These are phyloP conservation scores for Medicago lupulina DNA, from an alignment of 306 rosid genomes.

Conservation along the genomic window DNA sequence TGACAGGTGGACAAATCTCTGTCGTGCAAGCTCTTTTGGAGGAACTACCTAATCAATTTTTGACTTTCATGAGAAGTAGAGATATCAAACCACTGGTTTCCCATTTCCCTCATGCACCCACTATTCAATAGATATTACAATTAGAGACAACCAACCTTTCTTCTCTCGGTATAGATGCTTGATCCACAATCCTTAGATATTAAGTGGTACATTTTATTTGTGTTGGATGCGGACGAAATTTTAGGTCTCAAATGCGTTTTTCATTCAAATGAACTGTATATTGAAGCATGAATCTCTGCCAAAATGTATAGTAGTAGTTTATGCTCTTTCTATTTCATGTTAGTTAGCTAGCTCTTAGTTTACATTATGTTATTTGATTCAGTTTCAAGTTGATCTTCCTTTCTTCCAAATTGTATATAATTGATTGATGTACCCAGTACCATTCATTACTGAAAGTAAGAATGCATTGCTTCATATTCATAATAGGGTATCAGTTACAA, in stretches of 20 bases:
- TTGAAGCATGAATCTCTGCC: neutral
- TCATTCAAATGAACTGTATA: neutral
- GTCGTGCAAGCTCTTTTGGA: constrained; percentile 78
- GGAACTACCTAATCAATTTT: constrained; percentile 82
- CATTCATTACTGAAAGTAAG: too few species aligned
- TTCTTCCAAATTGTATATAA: neutral
- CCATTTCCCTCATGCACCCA: constrained; percentile 12
- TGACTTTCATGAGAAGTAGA: constrained; percentile 70
- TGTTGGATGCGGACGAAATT: neutral
- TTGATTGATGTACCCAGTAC: neutral
- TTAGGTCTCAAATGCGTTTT: neutral
- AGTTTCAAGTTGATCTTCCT: neutral
- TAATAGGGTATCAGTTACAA: too few species aligned
- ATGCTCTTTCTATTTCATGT: neutral
- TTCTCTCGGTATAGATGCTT: neutral
- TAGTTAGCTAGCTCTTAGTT: neutral
- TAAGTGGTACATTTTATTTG: neutral
- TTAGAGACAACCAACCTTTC: neutral
- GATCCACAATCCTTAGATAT: neutral
- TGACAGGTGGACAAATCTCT: constrained; percentile 62
- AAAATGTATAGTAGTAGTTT: neutral
- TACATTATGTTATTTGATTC: neutral
- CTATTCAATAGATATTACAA: constrained; percentile 7
- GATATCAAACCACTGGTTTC: constrained; percentile 56
- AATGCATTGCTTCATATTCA: too few species aligned